These are phyloP conservation scores for Warburgia ugandensis DNA, from an alignment of 164 flowering plant genomes.

Conservation along the genomic window DNA sequence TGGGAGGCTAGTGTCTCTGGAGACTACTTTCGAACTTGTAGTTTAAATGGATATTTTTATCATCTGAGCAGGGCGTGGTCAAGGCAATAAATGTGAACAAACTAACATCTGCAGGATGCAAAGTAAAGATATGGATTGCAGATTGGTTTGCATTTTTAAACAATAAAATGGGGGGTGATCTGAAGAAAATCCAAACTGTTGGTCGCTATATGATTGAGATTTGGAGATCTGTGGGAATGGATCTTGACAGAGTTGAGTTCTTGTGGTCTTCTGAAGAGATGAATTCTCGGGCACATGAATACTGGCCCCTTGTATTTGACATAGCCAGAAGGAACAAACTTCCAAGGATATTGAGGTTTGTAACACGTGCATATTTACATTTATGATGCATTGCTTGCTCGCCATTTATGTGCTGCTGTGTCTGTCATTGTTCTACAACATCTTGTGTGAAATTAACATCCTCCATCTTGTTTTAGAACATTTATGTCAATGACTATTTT, in stretches of 20 bases:
- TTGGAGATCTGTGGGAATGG: slow-evolving; percentile 94
- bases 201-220: slow-evolving; percentile 84
- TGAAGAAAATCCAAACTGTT: slow-evolving; percentile 71
- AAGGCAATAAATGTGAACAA: slow-evolving; percentile 86
- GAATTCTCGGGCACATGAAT: slow-evolving; percentile 59
- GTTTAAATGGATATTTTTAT: slow-evolving; percentile 1
- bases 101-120: slow-evolving; percentile 73
- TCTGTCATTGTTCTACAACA: neutral
- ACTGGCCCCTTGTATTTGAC: slow-evolving; percentile 97
- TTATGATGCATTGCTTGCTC: neutral
- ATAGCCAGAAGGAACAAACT: slow-evolving; percentile 84
- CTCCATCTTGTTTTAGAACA: too few relatives aligned
- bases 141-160: slow-evolving; percentile 97
- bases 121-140: slow-evolving; percentile 91
- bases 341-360: slow-evolving; percentile 48
- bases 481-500: neutral
- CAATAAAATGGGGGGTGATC: slow-evolving; percentile 95
- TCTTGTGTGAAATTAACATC: too few relatives aligned
- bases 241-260: slow-evolving; percentile 77
- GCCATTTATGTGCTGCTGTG: neutral
- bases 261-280: slow-evolving; percentile 93
- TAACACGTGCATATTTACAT: neutral
- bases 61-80: slow-evolving; percentile 69
- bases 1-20: neutral
- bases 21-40: neutral